These are phyloP conservation scores for Panus rudis DNA, from an alignment of 768 basidiomycete genomes.

Conservation along the genomic window DNA sequence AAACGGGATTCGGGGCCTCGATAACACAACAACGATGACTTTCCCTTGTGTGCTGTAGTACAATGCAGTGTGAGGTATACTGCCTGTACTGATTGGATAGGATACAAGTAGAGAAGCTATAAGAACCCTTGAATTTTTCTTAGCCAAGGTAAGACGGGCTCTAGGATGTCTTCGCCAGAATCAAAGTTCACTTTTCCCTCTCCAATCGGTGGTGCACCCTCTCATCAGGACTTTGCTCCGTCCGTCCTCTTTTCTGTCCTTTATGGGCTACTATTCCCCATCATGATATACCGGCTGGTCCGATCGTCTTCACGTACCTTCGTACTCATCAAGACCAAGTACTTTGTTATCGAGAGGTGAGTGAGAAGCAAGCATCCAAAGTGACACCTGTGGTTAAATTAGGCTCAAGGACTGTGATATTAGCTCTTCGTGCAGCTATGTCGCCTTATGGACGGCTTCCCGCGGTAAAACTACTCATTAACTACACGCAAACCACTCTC, in stretches of 20 bases:
- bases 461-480: not conserved
- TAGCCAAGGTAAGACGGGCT: too few relatives aligned
- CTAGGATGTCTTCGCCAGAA: too few relatives aligned
- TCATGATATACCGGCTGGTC: slow-evolving; percentile 11
- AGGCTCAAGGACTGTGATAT: not conserved
- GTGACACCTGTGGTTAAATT: not conserved
- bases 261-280: slow-evolving; percentile 13
- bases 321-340: slow-evolving; percentile 8
- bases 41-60: too few relatives aligned
- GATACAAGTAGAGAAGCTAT: too few relatives aligned
- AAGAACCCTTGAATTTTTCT: too few relatives aligned
- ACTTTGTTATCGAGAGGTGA: slow-evolving; percentile 16
- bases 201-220: not conserved
- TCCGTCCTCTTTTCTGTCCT: slow-evolving; percentile 18
- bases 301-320: slow-evolving; percentile 9
- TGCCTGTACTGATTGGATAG: too few relatives aligned
- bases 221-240: slow-evolving; percentile 15
- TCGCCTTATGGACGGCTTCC: not conserved
- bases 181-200: not conserved
- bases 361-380: not conserved
- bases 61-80: too few relatives aligned
- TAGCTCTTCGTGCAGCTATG: not conserved
- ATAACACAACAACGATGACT: too few relatives aligned
- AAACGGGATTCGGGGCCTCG: too few relatives aligned
- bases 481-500: not conserved